A percentile compares a stretch with the other conserved stretches of the same genome.
Evolutionary conservation across 768 basidiomycete genomes (phyloP).

Genomic region (Mycena sanguinolenta): DNA sequence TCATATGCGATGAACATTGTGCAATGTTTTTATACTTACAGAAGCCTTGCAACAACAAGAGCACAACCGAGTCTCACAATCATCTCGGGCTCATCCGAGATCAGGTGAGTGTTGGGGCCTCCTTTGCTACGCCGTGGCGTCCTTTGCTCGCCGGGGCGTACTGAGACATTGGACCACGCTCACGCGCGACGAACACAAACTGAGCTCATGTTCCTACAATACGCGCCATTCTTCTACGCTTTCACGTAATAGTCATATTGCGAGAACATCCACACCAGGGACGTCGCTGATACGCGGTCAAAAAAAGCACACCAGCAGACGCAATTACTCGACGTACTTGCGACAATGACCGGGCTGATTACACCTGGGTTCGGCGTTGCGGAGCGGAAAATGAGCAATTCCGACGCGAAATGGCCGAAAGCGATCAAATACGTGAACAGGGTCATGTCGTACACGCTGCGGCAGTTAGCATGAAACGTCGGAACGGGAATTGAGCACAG

Average conservation of each 20-base stretch:
- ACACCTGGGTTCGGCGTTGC: conserved; percentile 71
- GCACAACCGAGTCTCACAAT: neutral
- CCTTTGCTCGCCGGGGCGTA: conserved; percentile 1
- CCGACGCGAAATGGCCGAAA: conserved; percentile 89
- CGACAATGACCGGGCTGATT: conserved; percentile 84
- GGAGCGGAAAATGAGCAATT: conserved; percentile 86
- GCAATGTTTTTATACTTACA: neutral
- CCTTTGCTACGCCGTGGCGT: too few relatives aligned
- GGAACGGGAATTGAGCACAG: conserved; percentile 45
- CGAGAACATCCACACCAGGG: conserved; percentile 87
- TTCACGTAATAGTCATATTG: conserved; percentile 87
- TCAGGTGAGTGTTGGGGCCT: neutral
- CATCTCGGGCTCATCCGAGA: neutral
- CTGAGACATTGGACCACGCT: conserved; percentile 11
- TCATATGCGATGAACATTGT: neutral
- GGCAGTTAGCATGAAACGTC: conserved; percentile 28
- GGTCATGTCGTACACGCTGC: conserved; percentile 92
- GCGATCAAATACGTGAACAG: conserved; percentile 91
- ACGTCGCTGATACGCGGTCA: conserved; percentile 60
- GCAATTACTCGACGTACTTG: conserved; percentile 69
- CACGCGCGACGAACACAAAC: conserved; percentile 2
- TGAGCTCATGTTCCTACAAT: conserved; percentile 1
- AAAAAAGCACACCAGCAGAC: conserved; percentile 9
- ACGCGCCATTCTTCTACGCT: conserved; percentile 27
- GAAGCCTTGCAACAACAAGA: neutral